These are phyloP conservation scores for Cladosporium sp. DNA, from an alignment of 2,329 filamentous ascomycete species.

Conservation along the genomic window DNA sequence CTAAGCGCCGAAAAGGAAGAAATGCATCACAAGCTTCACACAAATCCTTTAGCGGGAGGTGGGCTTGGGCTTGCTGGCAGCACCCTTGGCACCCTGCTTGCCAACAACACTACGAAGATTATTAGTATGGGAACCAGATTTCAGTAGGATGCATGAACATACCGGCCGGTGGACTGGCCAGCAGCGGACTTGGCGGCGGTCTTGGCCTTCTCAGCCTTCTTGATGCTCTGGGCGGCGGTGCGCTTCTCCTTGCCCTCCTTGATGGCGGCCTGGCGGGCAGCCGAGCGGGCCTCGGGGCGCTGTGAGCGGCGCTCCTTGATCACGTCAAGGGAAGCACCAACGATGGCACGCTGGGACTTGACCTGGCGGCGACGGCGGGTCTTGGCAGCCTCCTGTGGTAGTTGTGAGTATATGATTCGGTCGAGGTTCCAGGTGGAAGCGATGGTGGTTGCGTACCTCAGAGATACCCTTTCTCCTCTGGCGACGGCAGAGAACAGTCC, in stretches of 20 bases:
- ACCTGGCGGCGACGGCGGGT: conserved; percentile 97
- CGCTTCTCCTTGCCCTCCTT: conserved; percentile 99
- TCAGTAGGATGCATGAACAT: conserved; percentile 11
- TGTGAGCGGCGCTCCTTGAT: conserved; percentile 98
- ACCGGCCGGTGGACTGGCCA: conserved; percentile 66
- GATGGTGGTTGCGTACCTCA: conserved; percentile 69
- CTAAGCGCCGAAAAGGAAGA: conserved; percentile 13
- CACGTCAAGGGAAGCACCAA: conserved; percentile 97
- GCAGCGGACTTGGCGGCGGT: conserved; percentile 67
- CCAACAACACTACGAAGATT: conserved; percentile 59
- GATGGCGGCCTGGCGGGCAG: conserved; percentile 84
- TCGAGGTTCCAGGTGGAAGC: not conserved
- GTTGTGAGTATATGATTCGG: conserved; percentile 17
- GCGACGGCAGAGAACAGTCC: conserved; percentile 96
- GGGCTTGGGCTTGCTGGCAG: conserved; percentile 77
- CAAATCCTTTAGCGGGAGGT: conserved; percentile 38
- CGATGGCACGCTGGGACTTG: conserved; percentile 98
- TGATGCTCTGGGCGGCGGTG: conserved; percentile 75
- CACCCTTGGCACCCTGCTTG: conserved; percentile 97
- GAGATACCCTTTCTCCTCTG: conserved; percentile 99
- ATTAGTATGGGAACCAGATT: conserved; percentile 12
- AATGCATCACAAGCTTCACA: conserved; percentile 9
- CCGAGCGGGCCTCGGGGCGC: conserved; percentile 92
- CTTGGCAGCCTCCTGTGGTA: conserved; percentile 91
- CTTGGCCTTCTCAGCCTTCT: conserved; percentile 99